A percentile compares a stretch with the other conserved stretches of the same genome.
Conservation (phyloP, 768 basidiomycete genomes). For the Filobasidium wieringae region DNA sequence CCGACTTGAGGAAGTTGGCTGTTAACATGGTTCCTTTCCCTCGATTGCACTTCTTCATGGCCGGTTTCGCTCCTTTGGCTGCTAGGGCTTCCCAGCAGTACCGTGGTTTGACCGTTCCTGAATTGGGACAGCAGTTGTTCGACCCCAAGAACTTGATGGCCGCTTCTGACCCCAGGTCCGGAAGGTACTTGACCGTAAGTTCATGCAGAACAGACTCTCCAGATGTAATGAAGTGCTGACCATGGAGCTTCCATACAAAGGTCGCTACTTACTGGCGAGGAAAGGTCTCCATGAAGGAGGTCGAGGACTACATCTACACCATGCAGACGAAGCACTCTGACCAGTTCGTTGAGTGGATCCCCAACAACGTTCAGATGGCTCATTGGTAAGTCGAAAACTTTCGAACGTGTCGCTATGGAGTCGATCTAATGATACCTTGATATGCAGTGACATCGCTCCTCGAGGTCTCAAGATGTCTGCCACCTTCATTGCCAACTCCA, state of each 20-base stretch:
- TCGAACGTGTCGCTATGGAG: too few species aligned
- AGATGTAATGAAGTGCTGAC: background rate
- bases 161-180: slow-evolving; percentile 89
- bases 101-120: slow-evolving; percentile 92
- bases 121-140: slow-evolving; percentile 98
- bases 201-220: background rate
- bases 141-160: slow-evolving; percentile 96
- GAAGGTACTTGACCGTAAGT: slow-evolving; percentile 86
- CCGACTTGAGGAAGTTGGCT: slow-evolving; percentile 81
- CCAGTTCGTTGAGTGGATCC: slow-evolving; percentile 99
- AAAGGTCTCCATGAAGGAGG: slow-evolving; percentile 99
- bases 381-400: slow-evolving; percentile 50
- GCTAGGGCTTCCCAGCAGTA: slow-evolving; percentile 70
- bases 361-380: slow-evolving; percentile 94
- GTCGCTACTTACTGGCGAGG: slow-evolving; percentile 97
- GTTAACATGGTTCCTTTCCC: slow-evolving; percentile 96
- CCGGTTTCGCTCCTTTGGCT: slow-evolving; percentile 82
- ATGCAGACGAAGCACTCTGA: slow-evolving; percentile 89
- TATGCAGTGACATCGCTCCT: slow-evolving; percentile 67
- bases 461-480: slow-evolving; percentile 92
- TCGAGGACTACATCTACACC: slow-evolving; percentile 97
- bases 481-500: slow-evolving; percentile 95
- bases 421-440: background rate
- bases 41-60: slow-evolving; percentile 91
- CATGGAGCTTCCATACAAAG: slow-evolving; percentile 36